These are phyloP conservation scores for Mimosa pudica DNA, from an alignment of 306 rosid species.

Conservation along the genomic window DNA sequence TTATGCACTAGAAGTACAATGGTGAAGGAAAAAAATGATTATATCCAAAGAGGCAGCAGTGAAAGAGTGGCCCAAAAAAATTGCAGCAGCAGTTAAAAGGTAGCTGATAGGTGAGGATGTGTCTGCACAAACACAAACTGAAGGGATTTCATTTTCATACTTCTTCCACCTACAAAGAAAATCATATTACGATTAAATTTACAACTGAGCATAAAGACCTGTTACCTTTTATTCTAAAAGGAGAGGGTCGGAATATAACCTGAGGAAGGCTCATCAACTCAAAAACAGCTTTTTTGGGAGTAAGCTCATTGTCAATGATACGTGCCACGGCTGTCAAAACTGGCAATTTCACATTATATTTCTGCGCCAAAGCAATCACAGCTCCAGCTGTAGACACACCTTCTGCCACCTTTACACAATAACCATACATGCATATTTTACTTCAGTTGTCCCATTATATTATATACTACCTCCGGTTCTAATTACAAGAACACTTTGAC, in stretches of 20 bases:
- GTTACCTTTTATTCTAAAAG: background rate
- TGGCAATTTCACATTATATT: conserved; percentile 89
- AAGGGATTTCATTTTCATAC: conserved; percentile 44
- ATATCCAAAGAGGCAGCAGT: background rate
- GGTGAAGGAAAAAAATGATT: conserved; percentile 33
- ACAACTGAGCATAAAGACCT: background rate
- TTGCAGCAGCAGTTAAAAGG: conserved; percentile 43
- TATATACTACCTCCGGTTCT: too few relatives aligned
- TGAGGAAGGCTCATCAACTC: conserved; percentile 94
- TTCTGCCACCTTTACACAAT: conserved; percentile 73
- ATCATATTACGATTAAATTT: conserved; percentile 14
- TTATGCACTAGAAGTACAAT: conserved; percentile 29
- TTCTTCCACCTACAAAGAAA: conserved; percentile 50
- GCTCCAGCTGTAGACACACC: conserved; percentile 98
- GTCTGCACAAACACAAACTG: background rate
- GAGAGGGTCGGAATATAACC: conserved; percentile 50
- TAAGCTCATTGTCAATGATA: conserved; percentile 78
- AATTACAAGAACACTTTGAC: too few relatives aligned
- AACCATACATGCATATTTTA: background rate
- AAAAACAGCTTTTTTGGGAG: conserved; percentile 86
- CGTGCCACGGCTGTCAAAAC: conserved; percentile 97
- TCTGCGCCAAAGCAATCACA: conserved; percentile 87
- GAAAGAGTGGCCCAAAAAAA: background rate
- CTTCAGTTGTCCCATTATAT: conserved; percentile 13
- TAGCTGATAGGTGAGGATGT: conserved; percentile 33